Base-by-base conservation (phyloP, 306 rosid genomes). In the Cajanus cajan region DNA sequence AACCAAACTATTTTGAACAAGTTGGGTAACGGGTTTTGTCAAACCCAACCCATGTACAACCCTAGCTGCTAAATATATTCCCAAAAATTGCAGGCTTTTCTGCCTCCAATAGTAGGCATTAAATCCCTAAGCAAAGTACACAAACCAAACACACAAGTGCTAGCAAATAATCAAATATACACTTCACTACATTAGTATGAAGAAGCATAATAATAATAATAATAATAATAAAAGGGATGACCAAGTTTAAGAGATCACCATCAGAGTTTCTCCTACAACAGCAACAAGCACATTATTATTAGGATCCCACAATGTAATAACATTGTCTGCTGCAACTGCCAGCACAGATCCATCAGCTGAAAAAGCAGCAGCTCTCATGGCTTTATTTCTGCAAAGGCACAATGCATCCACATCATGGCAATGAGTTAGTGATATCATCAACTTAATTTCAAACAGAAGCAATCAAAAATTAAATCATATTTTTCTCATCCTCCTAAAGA, bases 301-400 rank as follows among this genome's bases (percentile, higher is more conserved):
- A 80, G 98, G 99, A 80, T 95, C 99, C 99, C 99, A 90, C 82
- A 93, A 85, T 55, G 99, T 95, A 68, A 95, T 88, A 83, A 84
- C 88, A 80, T 93, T 85, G 59, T 93, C 97, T 28, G 99, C 98
- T 21, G 99, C 98, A 48, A 95, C 90, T 13, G 99, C 99, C 67
- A 95, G 84, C 83, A 91, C 94, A 2, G 99, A 93, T 70, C 99
- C 99, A 85, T 95, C 99, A 7, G 89, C 85, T 69, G 98, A 95
- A 87, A 93, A 95, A 21, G 97, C 82, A 58, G 87, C 96, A 74
- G 99, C 94, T 79, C 87, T 89, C 97, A 95, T 90, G 67, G 97
- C 91, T 79, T 88, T 91, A 68, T 90, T 89, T 83, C 99, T 95
- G 86, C 83, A 81, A 72, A 79, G 44, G 44, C 65, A 40, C 22